A percentile compares a stretch with the other conserved stretches of the same genome.
These are phyloP conservation scores for Hemileia vastatrix DNA, from an alignment of 1,284 basidiomycete genomes.

Conservation along the genomic window DNA sequence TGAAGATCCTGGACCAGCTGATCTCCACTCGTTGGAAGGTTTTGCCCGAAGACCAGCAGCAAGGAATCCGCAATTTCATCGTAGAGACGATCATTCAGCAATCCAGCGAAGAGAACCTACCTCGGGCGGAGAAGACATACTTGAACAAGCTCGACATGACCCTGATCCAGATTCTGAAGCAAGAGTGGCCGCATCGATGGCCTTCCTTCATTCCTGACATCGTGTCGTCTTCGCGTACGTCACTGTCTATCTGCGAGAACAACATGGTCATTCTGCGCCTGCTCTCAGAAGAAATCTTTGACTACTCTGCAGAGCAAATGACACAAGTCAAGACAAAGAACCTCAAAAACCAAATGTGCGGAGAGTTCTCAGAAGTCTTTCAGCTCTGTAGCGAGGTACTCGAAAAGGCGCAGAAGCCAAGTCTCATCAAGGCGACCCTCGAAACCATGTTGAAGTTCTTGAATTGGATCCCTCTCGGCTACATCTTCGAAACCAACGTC, in stretches of 20 bases:
- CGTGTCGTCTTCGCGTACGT: conserved; percentile 91
- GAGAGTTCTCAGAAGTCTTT: conserved; percentile 94
- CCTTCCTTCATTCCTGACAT: conserved; percentile 95
- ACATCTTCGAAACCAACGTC: conserved; percentile 96
- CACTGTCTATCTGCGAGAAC: conserved; percentile 94
- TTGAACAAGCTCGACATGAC: conserved; percentile 94
- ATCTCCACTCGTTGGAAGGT: conserved; percentile 92
- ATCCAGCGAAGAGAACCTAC: conserved; percentile 71
- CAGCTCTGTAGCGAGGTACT: conserved; percentile 90
- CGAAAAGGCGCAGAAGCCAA: conserved; percentile 90
- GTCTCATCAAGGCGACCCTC: conserved; percentile 85
- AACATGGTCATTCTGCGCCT: conserved; percentile 98
- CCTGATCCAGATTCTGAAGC: conserved; percentile 94
- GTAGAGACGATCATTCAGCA: conserved; percentile 85
- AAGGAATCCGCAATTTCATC: conserved; percentile 94
- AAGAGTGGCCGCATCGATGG: conserved; percentile 99
- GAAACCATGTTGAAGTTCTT: conserved; percentile 93
- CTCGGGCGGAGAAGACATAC: conserved; percentile 88
- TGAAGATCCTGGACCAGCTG: conserved; percentile 88
- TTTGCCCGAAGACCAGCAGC: conserved; percentile 80
- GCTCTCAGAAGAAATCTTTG: conserved; percentile 94
- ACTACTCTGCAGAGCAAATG: conserved; percentile 98
- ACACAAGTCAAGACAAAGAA: conserved; percentile 95
- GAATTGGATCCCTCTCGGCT: conserved; percentile 98
- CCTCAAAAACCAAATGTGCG: conserved; percentile 94